Percentiles rank a stretch among this genome's conserved stretches.
These are phyloP conservation scores for Aspergillus leporis DNA, from an alignment of 495 filamentous ascomycete genomes.

Conservation along the genomic window DNA sequence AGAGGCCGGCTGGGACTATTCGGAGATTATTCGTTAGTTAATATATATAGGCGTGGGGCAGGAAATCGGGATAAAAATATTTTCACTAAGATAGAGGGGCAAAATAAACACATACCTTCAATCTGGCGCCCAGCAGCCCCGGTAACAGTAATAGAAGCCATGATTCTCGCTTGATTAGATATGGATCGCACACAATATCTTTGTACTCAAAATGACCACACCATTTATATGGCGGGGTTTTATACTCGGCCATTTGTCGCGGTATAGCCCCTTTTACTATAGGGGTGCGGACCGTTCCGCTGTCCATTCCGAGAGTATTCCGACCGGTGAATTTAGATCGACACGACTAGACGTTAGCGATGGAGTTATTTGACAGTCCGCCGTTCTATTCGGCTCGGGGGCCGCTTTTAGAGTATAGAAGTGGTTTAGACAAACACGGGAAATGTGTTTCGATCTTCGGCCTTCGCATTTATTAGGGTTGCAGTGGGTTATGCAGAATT, in stretches of 20 bases:
- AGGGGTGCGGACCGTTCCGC: slow-evolving; percentile 3
- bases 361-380: neutral
- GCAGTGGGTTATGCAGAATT: no score
- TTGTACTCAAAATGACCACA: neutral
- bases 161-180: neutral
- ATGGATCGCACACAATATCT: neutral
- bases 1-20: neutral
- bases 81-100: no score
- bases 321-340: slow-evolving; percentile 1
- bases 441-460: no score
- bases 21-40: neutral
- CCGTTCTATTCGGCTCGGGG: neutral
- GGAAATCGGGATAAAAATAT: no score
- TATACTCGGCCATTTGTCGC: neutral
- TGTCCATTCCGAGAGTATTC: neutral
- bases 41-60: no score
- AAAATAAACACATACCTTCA: neutral
- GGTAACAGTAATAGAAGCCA: neutral
- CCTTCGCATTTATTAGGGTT: no score
- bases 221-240: neutral
- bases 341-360: neutral
- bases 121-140: neutral
- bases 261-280: neutral
- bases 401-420: neutral
- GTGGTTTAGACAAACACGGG: neutral